phyloP scores from a whole-genome alignment of 1,284 basidiomycete species.

The Sphaerobolus stellatus region DNA sequence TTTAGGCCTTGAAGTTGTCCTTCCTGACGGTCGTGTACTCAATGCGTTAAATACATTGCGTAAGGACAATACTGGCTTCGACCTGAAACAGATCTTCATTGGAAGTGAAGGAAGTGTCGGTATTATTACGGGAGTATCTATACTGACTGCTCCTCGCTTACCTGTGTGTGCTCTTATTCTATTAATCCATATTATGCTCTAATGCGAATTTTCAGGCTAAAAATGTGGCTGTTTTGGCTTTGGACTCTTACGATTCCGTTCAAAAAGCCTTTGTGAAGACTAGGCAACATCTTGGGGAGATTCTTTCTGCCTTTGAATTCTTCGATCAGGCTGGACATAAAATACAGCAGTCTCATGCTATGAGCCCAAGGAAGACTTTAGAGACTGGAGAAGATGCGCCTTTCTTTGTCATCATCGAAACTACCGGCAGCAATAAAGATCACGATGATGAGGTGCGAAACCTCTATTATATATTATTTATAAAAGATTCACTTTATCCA shows the following conservation, averaged over 20 bases:
- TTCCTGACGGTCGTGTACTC: conserved; percentile 95
- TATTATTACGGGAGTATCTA: conserved; percentile 93
- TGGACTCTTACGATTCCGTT: conserved; percentile 51
- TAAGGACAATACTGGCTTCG: conserved; percentile 83
- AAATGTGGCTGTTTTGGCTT: conserved; percentile 49
- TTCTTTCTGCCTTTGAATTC: conserved; percentile 97
- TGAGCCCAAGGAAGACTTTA: conserved; percentile 52
- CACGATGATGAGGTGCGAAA: conserved; percentile 88
- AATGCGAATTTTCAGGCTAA: not conserved
- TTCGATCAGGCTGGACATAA: conserved; percentile 73
- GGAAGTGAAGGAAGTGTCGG: conserved; percentile 5
- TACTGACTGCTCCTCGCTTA: conserved; percentile 84
- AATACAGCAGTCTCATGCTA: conserved; percentile 61
- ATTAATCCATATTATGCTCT: not conserved
- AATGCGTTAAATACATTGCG: conserved; percentile 82
- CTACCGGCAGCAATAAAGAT: conserved; percentile 89
- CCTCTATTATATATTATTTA: not conserved
- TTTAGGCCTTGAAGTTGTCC: conserved; percentile 94
- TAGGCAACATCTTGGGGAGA: conserved; percentile 82
- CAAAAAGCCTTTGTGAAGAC: conserved; percentile 51
- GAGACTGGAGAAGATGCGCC: conserved; percentile 73
- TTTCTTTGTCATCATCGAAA: conserved; percentile 94
- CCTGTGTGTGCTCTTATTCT: conserved; percentile 47
- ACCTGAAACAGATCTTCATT: not conserved
- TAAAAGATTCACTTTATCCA: conserved; percentile 10